phyloP scores from a whole-genome alignment of 441 rosid species.

The Pelargonium fulgidum region DNA sequence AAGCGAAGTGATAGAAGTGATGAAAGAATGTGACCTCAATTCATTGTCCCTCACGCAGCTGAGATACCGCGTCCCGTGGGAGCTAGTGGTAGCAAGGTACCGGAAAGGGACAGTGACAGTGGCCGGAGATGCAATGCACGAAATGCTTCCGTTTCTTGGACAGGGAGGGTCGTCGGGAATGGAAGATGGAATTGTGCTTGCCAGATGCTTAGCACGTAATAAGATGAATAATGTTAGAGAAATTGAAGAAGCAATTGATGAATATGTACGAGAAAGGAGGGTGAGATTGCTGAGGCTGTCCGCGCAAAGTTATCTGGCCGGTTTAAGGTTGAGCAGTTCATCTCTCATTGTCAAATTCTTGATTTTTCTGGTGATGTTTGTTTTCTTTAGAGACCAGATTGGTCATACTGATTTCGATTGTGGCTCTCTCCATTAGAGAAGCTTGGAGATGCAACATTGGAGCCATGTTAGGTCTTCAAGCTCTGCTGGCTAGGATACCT shows the following conservation, averaged over 20 bases:
- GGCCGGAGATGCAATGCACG: conserved; percentile 60
- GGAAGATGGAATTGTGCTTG: conserved; percentile 46
- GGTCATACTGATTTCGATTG: conserved; percentile 35
- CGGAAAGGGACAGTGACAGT: conserved; percentile 37
- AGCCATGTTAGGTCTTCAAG: too few species aligned
- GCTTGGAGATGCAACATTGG: too few species aligned
- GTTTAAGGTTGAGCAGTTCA: conserved; percentile 24
- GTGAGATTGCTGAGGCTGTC: conserved; percentile 45
- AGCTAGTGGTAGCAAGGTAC: conserved; percentile 26
- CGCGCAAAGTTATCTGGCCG: conserved; percentile 34
- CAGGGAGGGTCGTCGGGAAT: conserved; percentile 50
- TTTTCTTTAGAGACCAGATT: conserved; percentile 30
- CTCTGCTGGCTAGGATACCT: too few species aligned
- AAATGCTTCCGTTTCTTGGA: conserved; percentile 50
- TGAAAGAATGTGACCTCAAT: conserved; percentile 22
- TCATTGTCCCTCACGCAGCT: conserved; percentile 28
- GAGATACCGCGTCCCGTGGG: conserved; percentile 43
- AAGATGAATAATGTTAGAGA: conserved; percentile 9
- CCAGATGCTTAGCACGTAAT: conserved; percentile 34
- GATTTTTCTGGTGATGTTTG: conserved; percentile 17
- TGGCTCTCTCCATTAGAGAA: conserved; percentile 12
- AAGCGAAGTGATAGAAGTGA: conserved; percentile 29
- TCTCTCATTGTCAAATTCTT: conserved; percentile 27
- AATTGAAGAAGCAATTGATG: conserved; percentile 34
- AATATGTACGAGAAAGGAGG: conserved; percentile 38